Base-by-base conservation (phyloP, 176 grass and related monocot species). In the Musa itinerans region DNA sequence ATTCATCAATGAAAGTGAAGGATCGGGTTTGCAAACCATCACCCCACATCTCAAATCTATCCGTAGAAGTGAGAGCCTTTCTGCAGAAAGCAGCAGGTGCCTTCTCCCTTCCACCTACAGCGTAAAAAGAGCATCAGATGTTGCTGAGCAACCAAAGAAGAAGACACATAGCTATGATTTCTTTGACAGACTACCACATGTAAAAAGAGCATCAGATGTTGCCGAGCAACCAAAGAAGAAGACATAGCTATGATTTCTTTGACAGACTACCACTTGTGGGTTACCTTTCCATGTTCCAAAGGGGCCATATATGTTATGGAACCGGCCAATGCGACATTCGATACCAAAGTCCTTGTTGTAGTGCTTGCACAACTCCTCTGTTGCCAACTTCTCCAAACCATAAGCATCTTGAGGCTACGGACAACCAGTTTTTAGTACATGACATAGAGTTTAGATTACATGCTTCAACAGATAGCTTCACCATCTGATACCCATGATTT, bases 1-100 rank as follows among this genome's bases (percentile, higher is more conserved):
- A 91, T 72, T 91, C 89, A 83, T 91, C 89, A 69, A 91, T 91
- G 78, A 87, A 91, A 68, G 85, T 91, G 85, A 87, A 87, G 16
- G 81, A 83, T 71, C 85, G 78, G 61, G 85, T 87, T 56, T 87
- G 85, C 65, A 83, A 72, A 52, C 85, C 85, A 77, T 87, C 85
- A 52, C 85, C 85, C 85, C 85, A 87, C 81, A 87, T 87, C 61
- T 87, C 85, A 73, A 87, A 83, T 15, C n/a, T 54, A 12, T 77
- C 81, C 13, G 72, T 81, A 64, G 81, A 83, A 58, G 85, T 87
- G 78, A 81, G 80, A 79, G 74, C 67, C 78, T 87, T 87, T 75
- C 85, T 76, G 72, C 85, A 87, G 72, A 87, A 83, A 83, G 85
- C 85, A 74, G 85, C 85, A 72, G 85, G 85, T 25, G 85, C 85